Percentiles rank a stretch among this genome's conserved stretches.
Evolutionary conservation across 805 yeast species (phyloP).

Genomic region (Komagataella mondaviorum): DNA sequence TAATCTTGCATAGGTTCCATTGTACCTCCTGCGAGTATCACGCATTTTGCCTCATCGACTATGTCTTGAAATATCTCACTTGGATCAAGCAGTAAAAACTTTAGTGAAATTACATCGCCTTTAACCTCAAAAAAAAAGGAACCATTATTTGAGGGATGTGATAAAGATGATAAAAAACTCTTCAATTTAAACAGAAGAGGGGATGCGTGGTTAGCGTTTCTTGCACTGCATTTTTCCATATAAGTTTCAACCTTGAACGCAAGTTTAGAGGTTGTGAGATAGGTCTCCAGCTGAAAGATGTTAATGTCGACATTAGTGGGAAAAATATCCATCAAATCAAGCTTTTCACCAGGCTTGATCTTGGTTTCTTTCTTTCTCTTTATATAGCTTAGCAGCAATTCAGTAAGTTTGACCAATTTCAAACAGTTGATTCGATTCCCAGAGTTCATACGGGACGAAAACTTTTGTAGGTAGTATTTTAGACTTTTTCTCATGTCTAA

Average conservation of each 20-base stretch:
- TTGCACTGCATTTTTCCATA: slow-evolving; percentile 20
- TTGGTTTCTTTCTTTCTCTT: slow-evolving; percentile 12
- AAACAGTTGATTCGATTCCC: slow-evolving; percentile 59
- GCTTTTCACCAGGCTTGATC: slow-evolving; percentile 36
- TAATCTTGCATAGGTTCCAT: slow-evolving; percentile 13
- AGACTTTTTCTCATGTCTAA: slow-evolving; percentile 30
- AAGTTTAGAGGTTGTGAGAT: slow-evolving; percentile 54
- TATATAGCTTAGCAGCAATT: slow-evolving; percentile 36
- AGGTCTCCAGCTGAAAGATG: slow-evolving; percentile 50
- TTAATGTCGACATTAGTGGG: slow-evolving; percentile 63
- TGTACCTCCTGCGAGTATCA: slow-evolving; percentile 86
- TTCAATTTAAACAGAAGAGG: slow-evolving; percentile 57
- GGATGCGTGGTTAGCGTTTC: slow-evolving; percentile 9
- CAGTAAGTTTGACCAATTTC: slow-evolving; percentile 47
- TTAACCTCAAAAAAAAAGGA: slow-evolving; percentile 47
- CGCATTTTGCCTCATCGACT: slow-evolving; percentile 51
- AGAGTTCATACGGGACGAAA: slow-evolving; percentile 50
- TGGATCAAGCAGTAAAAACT: slow-evolving; percentile 73
- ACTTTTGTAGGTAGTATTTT: slow-evolving; percentile 40
- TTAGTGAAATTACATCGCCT: slow-evolving; percentile 23
- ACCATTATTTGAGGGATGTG: slow-evolving; percentile 74
- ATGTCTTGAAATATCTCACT: slow-evolving; percentile 54
- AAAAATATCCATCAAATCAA: slow-evolving; percentile 40
- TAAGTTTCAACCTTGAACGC: slow-evolving; percentile 77
- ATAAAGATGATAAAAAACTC: slow-evolving; percentile 46